Percentiles rank a stretch among this genome's conserved stretches.
Conservation (phyloP, 2,329 filamentous ascomycete genomes). For the Dothideomycetes sp. region DNA sequence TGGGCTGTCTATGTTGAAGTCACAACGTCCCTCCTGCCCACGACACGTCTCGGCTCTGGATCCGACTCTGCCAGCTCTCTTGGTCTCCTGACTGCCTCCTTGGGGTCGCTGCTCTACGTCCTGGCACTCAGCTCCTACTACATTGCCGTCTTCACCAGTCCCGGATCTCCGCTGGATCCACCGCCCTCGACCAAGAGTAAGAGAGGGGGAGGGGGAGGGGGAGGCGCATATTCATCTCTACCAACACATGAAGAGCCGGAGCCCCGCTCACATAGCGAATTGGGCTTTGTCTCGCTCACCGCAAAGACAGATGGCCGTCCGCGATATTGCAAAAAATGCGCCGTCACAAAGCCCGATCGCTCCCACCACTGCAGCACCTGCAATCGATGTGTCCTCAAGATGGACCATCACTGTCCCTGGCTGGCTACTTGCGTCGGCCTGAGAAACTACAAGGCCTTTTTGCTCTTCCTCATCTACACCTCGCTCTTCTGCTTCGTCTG, state of each 20-base stretch:
- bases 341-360: slow-evolving; percentile 86
- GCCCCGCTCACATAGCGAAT: background rate
- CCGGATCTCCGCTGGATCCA: slow-evolving; percentile 51
- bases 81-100: slow-evolving; percentile 6
- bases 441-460: slow-evolving; percentile 88
- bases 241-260: slow-evolving; percentile 9
- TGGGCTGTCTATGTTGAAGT: slow-evolving; percentile 89
- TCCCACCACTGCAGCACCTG: slow-evolving; percentile 96
- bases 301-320: slow-evolving; percentile 83
- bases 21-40: slow-evolving; percentile 20
- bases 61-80: background rate
- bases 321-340: slow-evolving; percentile 95
- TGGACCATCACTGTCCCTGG: slow-evolving; percentile 99
- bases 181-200: no score
- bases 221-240: slow-evolving; percentile 10
- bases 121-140: slow-evolving; percentile 86
- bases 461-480: slow-evolving; percentile 85
- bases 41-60: background rate
- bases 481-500: slow-evolving; percentile 73
- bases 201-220: background rate
- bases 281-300: slow-evolving; percentile 57
- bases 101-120: slow-evolving; percentile 62
- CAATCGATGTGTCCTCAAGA: slow-evolving; percentile 88
- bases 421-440: slow-evolving; percentile 90
- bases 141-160: slow-evolving; percentile 82